Base-by-base conservation (phyloP, 2,329 filamentous ascomycete species). In the Calonectria pauciramosa region DNA sequence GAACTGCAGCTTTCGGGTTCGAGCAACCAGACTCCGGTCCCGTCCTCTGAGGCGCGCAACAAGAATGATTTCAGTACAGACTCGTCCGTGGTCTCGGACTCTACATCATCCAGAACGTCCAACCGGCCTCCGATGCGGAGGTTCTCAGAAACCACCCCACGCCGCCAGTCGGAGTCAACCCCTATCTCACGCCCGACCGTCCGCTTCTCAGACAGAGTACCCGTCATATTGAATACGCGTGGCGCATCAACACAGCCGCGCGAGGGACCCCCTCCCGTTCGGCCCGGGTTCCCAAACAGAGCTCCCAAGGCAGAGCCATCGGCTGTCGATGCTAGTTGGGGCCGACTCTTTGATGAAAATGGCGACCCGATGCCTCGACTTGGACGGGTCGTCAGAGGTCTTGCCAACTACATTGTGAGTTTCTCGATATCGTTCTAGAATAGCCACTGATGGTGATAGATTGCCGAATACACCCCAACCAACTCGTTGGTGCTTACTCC, bases 321-420 rank as follows among this genome's bases (percentile, higher is more conserved):
- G 1, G 90, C 90, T 2, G 84, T 94, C 34, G 94, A 96, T 82
- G 91, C 90, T 81, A 93, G 93, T 81, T 98, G 95, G 95, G 94
- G 94, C 8, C 88, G 88, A 13, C 84, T 98, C 3, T 97, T 97
- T 81, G 92, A 94, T 60, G 86, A 88, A 3, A 88, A 92, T 34
- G 94, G 93, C 0, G 89, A 90, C 71, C 91, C 94, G 1, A 96
- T 95, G 0, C 84, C 88, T 63, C 89, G 94, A 67, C 88, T 96
- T 20, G 90, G 91, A 0, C 91, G 96, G 77, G 92, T 97, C 49
- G 86, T 97, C 64, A 89, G 92, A 70, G 94, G 94, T 0, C 87
- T 98, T 71, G 95, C 94, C 16, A 88, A 91, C 69, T 93, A 95
- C 82, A 86, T 98, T 80, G 94, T 95, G 86, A 30, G 38, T 4